Base-by-base conservation (phyloP, 2,329 filamentous ascomycete genomes). In the Trichoderma pleuroti region DNA sequence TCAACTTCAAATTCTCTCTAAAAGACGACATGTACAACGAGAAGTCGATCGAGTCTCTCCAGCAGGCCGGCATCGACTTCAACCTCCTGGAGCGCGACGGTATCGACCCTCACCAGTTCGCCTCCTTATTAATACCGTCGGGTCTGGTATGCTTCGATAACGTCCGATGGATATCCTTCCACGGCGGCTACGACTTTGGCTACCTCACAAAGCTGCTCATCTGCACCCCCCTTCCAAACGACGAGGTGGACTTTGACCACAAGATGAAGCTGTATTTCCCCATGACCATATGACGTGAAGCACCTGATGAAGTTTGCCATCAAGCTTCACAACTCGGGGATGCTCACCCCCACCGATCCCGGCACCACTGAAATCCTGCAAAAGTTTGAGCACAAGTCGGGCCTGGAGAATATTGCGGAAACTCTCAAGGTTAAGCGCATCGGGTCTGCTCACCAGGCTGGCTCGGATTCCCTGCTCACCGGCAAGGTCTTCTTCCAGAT, bases 21-120 rank as follows among this genome's bases (percentile, higher is more conserved):
- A 92, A 96, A 75, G 90, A 95, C 49, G 96, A 99, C 82, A 99
- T 99, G 96, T 98, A 97, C 82, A 96, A 97, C 73, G 92, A 97
- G 79, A 92, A 94, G 71, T 98, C 94, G 18, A 98, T 98, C 75
- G 92, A 96, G 74, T 93, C 97, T 76, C 87, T 98, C 24, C 91
- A 93, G 75, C 91, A 93, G 76, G 93, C 93, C 2, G 96, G 96
- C n/a, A 94, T 98, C 72, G 93, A 98, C 80, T 98, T 99, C 74
- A 86, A 88, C 68, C 87, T 91, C 72, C 90, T 97, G 73, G 91
- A 95, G 69, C 91, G 92, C 71, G 92, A 96, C 75, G 96, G 96
- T 49, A 98, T 99, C 77, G 93, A 97, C 74, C 93, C 94, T 1
- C 87, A 91, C 73, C 91, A 94, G 68, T 99, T 99, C 78, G 96